phyloP scores from a whole-genome alignment of 139 green algal genomes.

The Ettlia oleoabundans region DNA sequence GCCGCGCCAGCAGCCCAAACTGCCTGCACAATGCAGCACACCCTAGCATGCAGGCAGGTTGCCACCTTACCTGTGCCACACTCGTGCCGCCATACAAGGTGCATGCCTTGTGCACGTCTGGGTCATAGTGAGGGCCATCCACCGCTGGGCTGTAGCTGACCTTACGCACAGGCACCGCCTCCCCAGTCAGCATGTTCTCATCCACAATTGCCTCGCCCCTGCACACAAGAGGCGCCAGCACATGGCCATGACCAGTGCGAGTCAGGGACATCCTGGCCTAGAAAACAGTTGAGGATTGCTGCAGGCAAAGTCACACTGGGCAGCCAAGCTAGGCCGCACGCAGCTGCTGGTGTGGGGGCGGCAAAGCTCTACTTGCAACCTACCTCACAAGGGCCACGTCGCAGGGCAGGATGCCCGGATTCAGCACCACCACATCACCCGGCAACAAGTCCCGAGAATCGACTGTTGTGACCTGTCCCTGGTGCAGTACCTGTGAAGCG shows the following conservation, averaged over 20 bases:
- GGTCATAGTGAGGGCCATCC: slow-evolving; percentile 62
- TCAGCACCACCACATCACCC: slow-evolving; percentile 69
- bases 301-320: background rate
- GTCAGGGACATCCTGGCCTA: too few relatives aligned
- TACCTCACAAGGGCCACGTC: slow-evolving; percentile 65
- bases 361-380: too few relatives aligned
- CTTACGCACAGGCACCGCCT: slow-evolving; percentile 76
- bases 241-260: too few relatives aligned
- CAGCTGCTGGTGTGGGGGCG: too few relatives aligned
- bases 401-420: slow-evolving; percentile 52
- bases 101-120: slow-evolving; percentile 61
- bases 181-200: slow-evolving; percentile 78
- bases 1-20: too few relatives aligned
- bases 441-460: slow-evolving; percentile 39
- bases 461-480: background rate
- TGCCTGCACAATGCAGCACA: too few relatives aligned
- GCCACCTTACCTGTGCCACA: slow-evolving; percentile 63
- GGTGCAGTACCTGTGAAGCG: too few relatives aligned
- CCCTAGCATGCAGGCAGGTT: background rate
- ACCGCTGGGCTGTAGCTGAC: slow-evolving; percentile 62
- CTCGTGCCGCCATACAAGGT: slow-evolving; percentile 73
- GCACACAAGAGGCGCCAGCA: background rate
- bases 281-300: too few relatives aligned
- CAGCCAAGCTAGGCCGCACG: background rate
- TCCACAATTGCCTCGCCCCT: slow-evolving; percentile 72